phyloP scores from a whole-genome alignment of 2,329 filamentous ascomycete species.

The Neocatenulostroma microsporum region DNA sequence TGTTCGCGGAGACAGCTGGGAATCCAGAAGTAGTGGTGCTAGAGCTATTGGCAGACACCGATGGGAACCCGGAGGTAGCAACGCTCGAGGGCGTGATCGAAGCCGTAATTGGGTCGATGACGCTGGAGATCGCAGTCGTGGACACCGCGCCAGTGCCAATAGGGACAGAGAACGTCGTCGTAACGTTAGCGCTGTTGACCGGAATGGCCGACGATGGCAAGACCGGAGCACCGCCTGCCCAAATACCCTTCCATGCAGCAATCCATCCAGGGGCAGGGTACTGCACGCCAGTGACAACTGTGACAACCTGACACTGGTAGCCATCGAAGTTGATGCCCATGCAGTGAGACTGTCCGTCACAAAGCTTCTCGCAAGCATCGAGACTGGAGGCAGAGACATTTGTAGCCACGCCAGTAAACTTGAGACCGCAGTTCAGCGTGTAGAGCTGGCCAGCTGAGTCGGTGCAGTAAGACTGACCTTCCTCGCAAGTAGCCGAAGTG shows the following conservation, averaged over 20 bases:
- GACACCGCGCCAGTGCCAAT: not conserved
- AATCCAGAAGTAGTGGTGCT: constrained; percentile 1
- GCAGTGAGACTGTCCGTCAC: not conserved
- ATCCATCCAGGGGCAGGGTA: constrained; percentile 2
- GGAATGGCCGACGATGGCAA: not conserved
- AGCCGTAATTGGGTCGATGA: too few species aligned
- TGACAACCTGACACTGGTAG: constrained; percentile 2
- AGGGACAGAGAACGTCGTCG: not conserved
- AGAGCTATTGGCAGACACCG: not conserved
- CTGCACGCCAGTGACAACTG: constrained; percentile 1
- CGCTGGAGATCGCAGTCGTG: too few species aligned
- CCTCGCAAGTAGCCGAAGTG: not conserved
- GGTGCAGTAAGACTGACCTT: not conserved
- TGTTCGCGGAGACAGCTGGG: not conserved
- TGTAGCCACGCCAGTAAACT: constrained; percentile 2
- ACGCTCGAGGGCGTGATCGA: too few species aligned
- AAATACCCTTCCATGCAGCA: constrained; percentile 1
- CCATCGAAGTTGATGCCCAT: constrained; percentile 2
- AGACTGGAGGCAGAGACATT: not conserved
- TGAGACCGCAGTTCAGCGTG: constrained; percentile 5
- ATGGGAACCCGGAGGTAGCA: not conserved
- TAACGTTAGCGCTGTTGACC: not conserved
- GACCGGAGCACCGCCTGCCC: not conserved
- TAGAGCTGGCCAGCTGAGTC: constrained; percentile 3
- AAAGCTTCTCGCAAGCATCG: not conserved